Base-by-base conservation (phyloP, 1,139 yeast genomes). In the Blastobotrys persicus region DNA sequence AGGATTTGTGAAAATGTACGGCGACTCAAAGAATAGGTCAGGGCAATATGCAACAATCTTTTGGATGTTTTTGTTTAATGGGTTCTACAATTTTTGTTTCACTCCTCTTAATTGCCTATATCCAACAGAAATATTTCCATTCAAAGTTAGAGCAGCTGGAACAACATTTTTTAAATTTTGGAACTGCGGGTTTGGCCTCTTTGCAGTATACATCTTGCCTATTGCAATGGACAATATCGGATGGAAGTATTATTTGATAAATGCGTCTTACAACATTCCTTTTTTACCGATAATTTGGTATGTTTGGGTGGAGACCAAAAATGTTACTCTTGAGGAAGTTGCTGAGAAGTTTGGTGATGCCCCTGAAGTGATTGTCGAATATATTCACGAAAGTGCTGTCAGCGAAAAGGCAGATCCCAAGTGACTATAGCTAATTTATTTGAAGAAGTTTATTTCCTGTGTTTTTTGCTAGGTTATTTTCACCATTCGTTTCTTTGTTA, bases 251-350 rank as follows among this genome's bases (percentile, higher is more conserved):
- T 81, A 80, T 62, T 62, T 60, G 51, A 63, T 69, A 6, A 34
- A 34, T 14, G 38, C 38, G 16, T 34, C 38, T 14, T 34, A 34
- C 38, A 34, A 34, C 18, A 78, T 80, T 45, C 67, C 71, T 20
- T 71, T 64, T 55, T 86, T 88, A 64, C 98, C 98, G 31, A 34
- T 34, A 13, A 16, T 34, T 34, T 34, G 17, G 18, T 34, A n/a
- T 14, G 38, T 34, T 5, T 34, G 38, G 38, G 38, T 34, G 5
- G 98, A 91, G 70, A 81, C 94, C 42, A 81, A 94, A 3, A 94
- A 95, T 37, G 77, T 89, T 65, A 91, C 88, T 61, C 76, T 91
- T 59, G 98, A 92, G 67, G 97, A 91, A 69, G 88, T 95, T 42
- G 46, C 48, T 4, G 35, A 13, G 3, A 50, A 47, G 28, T 50